Percentiles rank a stretch among this genome's conserved stretches.
Evolutionary conservation across 345 rosid species (phyloP).

Genomic region (Corchorus capsularis): DNA sequence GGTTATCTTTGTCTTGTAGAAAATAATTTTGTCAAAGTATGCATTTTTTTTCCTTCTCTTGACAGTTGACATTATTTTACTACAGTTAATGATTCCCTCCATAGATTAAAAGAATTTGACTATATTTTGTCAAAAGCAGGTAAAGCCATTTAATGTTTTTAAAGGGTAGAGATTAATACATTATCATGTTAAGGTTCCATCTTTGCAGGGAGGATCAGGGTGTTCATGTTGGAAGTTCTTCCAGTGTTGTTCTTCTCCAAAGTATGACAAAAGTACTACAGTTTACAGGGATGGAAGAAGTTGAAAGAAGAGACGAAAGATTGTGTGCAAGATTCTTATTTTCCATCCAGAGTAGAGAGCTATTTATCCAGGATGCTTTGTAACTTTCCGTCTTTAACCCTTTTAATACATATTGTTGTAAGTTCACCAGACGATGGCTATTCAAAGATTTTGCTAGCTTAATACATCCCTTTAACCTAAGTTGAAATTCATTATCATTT

Average conservation of each 20-base stretch:
- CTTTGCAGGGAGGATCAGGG: conserved; percentile 1
- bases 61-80: neutral
- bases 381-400: neutral
- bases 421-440: neutral
- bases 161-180: conserved; percentile 5
- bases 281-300: neutral
- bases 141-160: neutral
- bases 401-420: neutral
- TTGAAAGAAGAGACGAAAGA: neutral
- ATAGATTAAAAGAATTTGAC: neutral
- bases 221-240: neutral
- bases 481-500: neutral
- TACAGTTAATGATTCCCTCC: neutral
- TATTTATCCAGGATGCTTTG: neutral
- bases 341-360: neutral
- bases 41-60: neutral
- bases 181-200: neutral
- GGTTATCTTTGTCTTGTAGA: neutral
- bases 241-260: neutral
- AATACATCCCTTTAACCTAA: neutral
- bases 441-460: neutral
- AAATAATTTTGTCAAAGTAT: neutral
- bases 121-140: neutral
- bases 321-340: neutral
- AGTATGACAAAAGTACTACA: neutral